phyloP scores from a whole-genome alignment of 148 eudicot genomes.

The Dysphania ambrosioides region DNA sequence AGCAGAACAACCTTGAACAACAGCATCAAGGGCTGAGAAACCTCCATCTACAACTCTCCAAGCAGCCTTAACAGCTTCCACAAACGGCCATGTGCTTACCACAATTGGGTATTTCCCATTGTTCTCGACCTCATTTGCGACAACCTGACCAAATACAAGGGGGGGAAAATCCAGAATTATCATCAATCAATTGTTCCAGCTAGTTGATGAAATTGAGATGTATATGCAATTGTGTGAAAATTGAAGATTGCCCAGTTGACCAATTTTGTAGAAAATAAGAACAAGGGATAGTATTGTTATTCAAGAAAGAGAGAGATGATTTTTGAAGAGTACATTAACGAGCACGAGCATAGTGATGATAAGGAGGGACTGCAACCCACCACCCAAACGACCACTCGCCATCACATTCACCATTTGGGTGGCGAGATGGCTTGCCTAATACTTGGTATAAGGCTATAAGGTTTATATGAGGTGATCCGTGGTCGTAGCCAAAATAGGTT shows the following conservation, averaged over 20 bases:
- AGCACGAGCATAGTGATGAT: neutral
- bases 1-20: constrained; percentile 86
- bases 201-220: neutral
- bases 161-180: neutral
- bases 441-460: no score
- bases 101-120: constrained; percentile 55
- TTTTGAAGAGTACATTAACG: neutral
- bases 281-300: neutral
- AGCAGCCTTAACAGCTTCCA: constrained; percentile 83
- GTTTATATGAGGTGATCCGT: no score
- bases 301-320: no score
- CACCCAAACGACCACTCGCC: no score
- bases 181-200: neutral
- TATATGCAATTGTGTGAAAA: no score
- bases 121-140: constrained; percentile 39
- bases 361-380: neutral
- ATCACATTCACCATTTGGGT: no score
- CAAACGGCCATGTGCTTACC: constrained; percentile 91
- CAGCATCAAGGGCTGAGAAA: constrained; percentile 77
- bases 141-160: constrained; percentile 33
- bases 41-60: constrained; percentile 72
- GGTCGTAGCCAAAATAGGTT: no score
- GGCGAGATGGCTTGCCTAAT: no score
- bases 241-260: no score
- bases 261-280: neutral